These are phyloP conservation scores for Fusarium avenaceum DNA, from an alignment of 2,329 filamentous ascomycete genomes.

Conservation along the genomic window DNA sequence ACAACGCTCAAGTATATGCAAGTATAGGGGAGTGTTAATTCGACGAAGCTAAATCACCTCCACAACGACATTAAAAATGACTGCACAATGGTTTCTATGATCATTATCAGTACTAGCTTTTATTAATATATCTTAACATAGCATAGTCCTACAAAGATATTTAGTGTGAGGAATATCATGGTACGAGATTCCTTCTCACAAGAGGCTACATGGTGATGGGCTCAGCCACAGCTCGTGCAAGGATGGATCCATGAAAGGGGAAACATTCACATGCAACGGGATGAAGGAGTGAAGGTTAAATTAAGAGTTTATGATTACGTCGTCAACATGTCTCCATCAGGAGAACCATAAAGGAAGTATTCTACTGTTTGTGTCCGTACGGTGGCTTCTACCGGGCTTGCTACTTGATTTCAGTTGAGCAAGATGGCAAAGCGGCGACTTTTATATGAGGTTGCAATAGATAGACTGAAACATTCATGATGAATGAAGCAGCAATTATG, in stretches of 20 bases:
- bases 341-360: not conserved
- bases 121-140: not conserved
- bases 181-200: not conserved
- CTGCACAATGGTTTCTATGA: no score
- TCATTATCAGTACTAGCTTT: no score
- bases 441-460: no score
- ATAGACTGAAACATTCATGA: not conserved
- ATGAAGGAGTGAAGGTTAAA: slow-evolving; percentile 15
- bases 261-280: not conserved
- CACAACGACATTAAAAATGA: no score
- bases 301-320: slow-evolving; percentile 19
- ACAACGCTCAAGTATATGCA: no score
- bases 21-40: no score
- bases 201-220: not conserved
- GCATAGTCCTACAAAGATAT: not conserved
- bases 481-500: not conserved
- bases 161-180: not conserved
- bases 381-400: not conserved
- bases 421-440: not conserved
- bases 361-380: not conserved
- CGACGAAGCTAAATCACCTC: no score
- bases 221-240: slow-evolving; percentile 7
- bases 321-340: not conserved
- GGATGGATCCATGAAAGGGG: slow-evolving; percentile 14
- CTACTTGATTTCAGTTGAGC: not conserved